Evolutionary conservation across 495 filamentous ascomycete species (phyloP), one percentile per base, ranked within the genome.

Genomic region (Lichina pygmaea): DNA sequence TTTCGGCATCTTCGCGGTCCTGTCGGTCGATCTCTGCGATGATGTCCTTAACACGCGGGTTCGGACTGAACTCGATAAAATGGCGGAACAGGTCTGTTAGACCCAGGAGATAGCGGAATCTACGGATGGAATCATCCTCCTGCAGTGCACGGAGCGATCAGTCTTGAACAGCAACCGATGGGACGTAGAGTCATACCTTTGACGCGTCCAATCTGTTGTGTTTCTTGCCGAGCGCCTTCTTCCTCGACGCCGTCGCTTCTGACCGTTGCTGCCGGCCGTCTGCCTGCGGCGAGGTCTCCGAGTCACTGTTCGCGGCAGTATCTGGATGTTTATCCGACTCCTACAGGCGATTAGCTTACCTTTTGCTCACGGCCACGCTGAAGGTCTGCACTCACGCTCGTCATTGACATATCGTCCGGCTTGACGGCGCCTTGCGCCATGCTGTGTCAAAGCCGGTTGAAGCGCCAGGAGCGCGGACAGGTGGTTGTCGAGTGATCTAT

Each of bases 61-160:
- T 81, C 2, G 85, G 89, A 55, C 92, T 99, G 15, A 85, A 78
- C 55, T 94, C 85, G 63, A 99, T 99, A 60, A 99, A 99, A 60
- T 99, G 91, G 49, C 91, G 81, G 66, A 99, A 99, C 16, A 99
- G 71, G 55, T 99, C 91, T 41, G 91, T 99, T 43, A 95, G 65
- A 30, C 91, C 91, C 7, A 99, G 71, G 1, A 99, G 75, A 55
- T 99, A 95, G 43, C 85, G 81, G 57, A 95, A 97, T 56, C 91
- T 70, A 51, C 89, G 75, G 55, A 93, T 82, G 0, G 85, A 86
- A 53, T 99, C 91, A 64, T 93, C 82, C 61, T 94, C 86, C 83
- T 92, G 54, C 46, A 55, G 33, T 44, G 30, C 34, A 16, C n/a
- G 34, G 41, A 30, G 30, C 34, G 16, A 47, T 44, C 24, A 45